Evolutionary conservation across 2,329 filamentous ascomycete species (phyloP), one percentile per base, ranked within the genome.

Genomic region (Neonectria coccinea): DNA sequence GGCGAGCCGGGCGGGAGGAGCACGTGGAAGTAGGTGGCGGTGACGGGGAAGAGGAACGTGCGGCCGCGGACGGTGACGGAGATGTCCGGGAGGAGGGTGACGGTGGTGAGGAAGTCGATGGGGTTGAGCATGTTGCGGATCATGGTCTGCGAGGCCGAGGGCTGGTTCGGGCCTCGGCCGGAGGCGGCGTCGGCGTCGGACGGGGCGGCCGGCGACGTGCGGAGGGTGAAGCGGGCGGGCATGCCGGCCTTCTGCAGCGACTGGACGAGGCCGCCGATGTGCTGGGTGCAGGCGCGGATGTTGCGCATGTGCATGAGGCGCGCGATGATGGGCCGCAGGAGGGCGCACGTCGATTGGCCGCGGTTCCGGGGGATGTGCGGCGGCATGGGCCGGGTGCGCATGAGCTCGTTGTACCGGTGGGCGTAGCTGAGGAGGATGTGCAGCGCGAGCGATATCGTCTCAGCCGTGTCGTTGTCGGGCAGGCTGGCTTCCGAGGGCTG

Each of bases 341-440:
- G 81, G 16, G 79, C 78, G 70, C 86, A 84, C 2, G 82, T 77
- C 39, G 82, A 81, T 47, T 80, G 78, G 5, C 79, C 76, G 10
- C 79, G 70, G 29, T 76, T 71, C 54, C 79, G 77, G 27, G 75
- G 67, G 71, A 80, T 72, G 67, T 83, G 68, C 63, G 81, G 77
- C 36, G 81, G 75, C 36, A 80, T 68, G 44, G 89, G 83, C 31
- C 89, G 86, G 1, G 90, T 91, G 58, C 94, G 88, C 47, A 86
- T 86, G 42, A 88, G 83, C 65, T 93, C 87, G 68, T 91, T 94
- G 74, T 92, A 88, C 10, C 91, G 88, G 76, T 98, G 95, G 2
- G 92, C 89, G 68, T 94, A 90, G 53, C 87, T 88, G 8, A 98
- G 87, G 2, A 97, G 84, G 22, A 97, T 85, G 44, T 93, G 89